Base-by-base conservation (phyloP, 2,329 filamentous ascomycete species). In the Venturia pyrina region DNA sequence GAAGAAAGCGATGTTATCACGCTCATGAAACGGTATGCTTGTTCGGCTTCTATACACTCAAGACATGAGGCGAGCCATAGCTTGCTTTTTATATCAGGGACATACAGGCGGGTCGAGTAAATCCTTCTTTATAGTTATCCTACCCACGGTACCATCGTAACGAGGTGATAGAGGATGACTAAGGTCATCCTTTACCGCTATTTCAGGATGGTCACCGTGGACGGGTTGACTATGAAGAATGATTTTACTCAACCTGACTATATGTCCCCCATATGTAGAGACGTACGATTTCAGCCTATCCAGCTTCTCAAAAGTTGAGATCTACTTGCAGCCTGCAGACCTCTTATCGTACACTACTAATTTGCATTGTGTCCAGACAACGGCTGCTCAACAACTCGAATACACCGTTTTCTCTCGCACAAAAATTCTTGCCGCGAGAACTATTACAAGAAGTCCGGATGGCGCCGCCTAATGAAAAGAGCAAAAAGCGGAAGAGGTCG, bases 401-500 rank as follows among this genome's bases (percentile, higher is more conserved):
- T n/a, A 93, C 91, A 63, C 81, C 88, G 37, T 96, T 96, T 76
- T 90, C 90, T 44, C 82, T 96, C n/a, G 92, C 92, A 41, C 89
- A 93, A 72, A 89, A 86, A 68, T 81, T 93, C 77, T 81, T 96
- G 56, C 91, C 92, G 1, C 82, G 91, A 70, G 92, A 96, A 76
- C 81, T 96, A 66, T 78, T 95, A 63, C 90, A 95, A 74, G 89
- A 93, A 73, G 79, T 96, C 69, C 88, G 89, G 68, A 91, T 92
- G 87, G 80, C 85, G 8, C 83, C 83, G 1, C 75, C 79, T 2
- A 83, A 82, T 56, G 71, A 78, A 10, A 86, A 82, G 68, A 72
- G 72, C 63, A 72, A 72, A 60, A 77, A 75, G 68, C 71, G 76
- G 74, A 80, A 69, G 77, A 72, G 70, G 73, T 79, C 13, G 71